Percentiles rank a stretch among this genome's conserved stretches.
Conservation (phyloP, 352 stramenopile genomes). For the Elongisporangium undulatum region DNA sequence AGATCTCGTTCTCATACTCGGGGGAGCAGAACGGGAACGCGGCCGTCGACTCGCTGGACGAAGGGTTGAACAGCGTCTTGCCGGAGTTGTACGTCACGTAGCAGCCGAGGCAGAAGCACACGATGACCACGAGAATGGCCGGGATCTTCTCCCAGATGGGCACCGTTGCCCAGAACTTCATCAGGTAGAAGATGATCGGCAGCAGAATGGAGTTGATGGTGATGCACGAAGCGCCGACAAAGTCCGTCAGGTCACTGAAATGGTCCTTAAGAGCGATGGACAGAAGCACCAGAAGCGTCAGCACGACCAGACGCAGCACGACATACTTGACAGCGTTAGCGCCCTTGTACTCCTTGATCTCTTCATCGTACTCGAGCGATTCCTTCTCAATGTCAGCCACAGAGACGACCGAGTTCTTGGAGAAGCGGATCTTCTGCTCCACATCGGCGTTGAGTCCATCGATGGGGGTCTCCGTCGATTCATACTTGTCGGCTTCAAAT, state of each 20-base stretch:
- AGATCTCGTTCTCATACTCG: conserved; percentile 21
- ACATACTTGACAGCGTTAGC: conserved; percentile 23
- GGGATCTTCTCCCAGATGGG: conserved; percentile 29
- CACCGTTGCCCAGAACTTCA: conserved; percentile 23
- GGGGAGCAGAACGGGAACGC: conserved; percentile 26
- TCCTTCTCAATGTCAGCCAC: conserved; percentile 27
- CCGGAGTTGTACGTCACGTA: conserved; percentile 29
- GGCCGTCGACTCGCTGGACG: conserved; percentile 5
- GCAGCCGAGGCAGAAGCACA: conserved; percentile 17
- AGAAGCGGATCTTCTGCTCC: conserved; percentile 17
- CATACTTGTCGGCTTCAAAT: conserved; percentile 20
- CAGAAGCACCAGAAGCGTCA: conserved; percentile 17
- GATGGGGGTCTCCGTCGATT: conserved; percentile 15
- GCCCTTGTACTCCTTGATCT: conserved; percentile 21
- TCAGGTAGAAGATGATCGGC: conserved; percentile 36
- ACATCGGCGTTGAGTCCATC: conserved; percentile 7
- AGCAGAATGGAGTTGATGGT: conserved; percentile 29
- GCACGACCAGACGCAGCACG: conserved; percentile 22
- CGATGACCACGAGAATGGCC: conserved; percentile 14
- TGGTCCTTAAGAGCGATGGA: conserved; percentile 26
- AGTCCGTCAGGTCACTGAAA: conserved; percentile 32
- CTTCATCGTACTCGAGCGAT: conserved; percentile 9
- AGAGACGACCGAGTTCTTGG: conserved; percentile 38
- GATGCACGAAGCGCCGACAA: conserved; percentile 28
- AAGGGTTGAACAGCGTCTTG: conserved; percentile 23